Base-by-base conservation (phyloP, 163 green algal species). In the Chloroidium sp. region DNA sequence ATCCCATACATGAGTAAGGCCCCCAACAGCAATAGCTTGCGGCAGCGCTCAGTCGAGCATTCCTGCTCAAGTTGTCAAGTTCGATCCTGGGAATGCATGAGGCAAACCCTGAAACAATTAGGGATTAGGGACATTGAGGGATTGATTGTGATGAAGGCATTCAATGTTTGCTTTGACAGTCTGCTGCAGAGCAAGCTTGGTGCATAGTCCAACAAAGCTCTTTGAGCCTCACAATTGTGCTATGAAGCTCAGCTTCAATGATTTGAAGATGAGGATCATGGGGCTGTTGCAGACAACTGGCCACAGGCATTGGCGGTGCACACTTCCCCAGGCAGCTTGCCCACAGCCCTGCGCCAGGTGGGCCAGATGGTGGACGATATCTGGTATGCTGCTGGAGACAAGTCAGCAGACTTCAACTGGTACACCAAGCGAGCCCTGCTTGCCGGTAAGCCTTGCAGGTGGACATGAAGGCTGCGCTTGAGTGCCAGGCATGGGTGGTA, bases 351-450 rank as follows among this genome's bases (percentile, higher is more conserved):
- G 57, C 61, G 72, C 59, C 86, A 92, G 64, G 79, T 92, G 4
- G 75, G 75, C 6, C 78, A 86, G n/a, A 69, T 91, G 36, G 84
- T 86, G 64, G 90, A 94, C 79, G 80, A 88, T 64, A 81, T 93
- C 1, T 93, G 89, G 88, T 82, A 91, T 59, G 87, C 84, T 12
- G 87, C 87, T 64, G 92, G 91, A 3, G 92, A 95, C 82, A 82
- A 77, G 0, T 91, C 91, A 10, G 84, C 86, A 57, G 92, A 93
- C 84, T 79, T 84, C 61, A 87, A 82, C 14, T 96, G 92, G 88
- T 84, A 85, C 78, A 78, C 81, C 69, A 82, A 74, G 61, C 64
- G 67, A 0, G 62, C 13, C 61, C 61, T 75, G 74, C 83, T 88
- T 79, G 90, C 93, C 36, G 36, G 36, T 36, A 36, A 36, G 36